A percentile compares a stretch with the other conserved stretches of the same genome.
phyloP scores from a whole-genome alignment of 1,284 basidiomycete genomes.

The Trametes polyzona region DNA sequence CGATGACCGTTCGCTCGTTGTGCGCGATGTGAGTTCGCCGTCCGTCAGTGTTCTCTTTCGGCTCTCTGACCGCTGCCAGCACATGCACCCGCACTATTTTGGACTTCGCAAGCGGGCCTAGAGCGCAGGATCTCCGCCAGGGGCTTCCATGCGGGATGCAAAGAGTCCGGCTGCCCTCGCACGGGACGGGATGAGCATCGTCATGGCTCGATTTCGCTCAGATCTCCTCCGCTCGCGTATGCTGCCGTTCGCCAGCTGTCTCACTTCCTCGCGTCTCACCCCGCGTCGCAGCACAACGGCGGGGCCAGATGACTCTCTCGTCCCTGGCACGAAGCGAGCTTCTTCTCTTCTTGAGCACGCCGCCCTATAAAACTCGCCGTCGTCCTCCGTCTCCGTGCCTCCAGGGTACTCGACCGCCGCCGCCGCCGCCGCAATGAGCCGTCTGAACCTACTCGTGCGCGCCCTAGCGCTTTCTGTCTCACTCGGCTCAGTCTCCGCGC shows the following conservation, averaged over 20 bases:
- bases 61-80: neutral
- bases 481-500: constrained; percentile 13
- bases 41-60: neutral
- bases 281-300: neutral
- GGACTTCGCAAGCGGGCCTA: neutral
- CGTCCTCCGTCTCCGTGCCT: neutral
- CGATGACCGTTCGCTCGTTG: neutral
- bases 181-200: neutral
- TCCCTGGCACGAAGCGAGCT: neutral
- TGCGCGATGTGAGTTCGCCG: neutral
- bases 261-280: neutral
- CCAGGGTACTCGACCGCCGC: neutral
- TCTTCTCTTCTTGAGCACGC: neutral
- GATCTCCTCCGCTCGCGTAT: neutral
- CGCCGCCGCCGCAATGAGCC: neutral
- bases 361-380: neutral
- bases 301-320: neutral
- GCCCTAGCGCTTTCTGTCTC: neutral
- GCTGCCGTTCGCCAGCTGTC: constrained; percentile 7
- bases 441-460: too few species aligned
- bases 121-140: neutral
- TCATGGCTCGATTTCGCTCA: neutral
- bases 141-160: neutral
- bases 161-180: neutral
- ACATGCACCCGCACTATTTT: constrained; percentile 7